phyloP scores from a whole-genome alignment of 495 filamentous ascomycete genomes.

The Daldinia decipiens region DNA sequence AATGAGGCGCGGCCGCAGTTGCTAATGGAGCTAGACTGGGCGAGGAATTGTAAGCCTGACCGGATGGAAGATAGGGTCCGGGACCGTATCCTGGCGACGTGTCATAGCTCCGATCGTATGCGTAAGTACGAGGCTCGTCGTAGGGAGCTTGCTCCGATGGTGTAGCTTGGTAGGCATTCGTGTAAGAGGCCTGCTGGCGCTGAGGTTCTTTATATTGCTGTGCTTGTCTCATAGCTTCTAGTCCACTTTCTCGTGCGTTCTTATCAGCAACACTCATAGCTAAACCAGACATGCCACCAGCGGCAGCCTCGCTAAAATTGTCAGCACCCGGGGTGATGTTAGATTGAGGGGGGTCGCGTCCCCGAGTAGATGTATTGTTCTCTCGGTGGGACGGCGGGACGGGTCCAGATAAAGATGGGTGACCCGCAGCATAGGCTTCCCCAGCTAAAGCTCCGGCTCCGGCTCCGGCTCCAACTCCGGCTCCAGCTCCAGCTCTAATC shows the following conservation, averaged over 20 bases:
- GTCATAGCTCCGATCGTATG: conserved; percentile 38
- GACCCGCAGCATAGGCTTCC: conserved; percentile 14
- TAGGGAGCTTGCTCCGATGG: conserved; percentile 43
- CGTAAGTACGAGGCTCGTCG: conserved; percentile 37
- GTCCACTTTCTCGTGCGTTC: conserved; percentile 75
- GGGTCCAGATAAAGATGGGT: conserved; percentile 43
- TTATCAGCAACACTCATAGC: conserved; percentile 78
- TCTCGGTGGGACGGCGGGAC: conserved; percentile 44
- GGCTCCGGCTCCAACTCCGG: neutral
- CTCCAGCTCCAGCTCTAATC: neutral
- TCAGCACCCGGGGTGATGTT: conserved; percentile 77
- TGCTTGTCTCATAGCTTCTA: conserved; percentile 69
- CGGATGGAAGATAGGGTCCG: conserved; percentile 24
- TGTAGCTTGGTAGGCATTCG: conserved; percentile 49
- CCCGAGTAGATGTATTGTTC: conserved; percentile 46
- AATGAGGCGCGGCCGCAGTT: conserved; percentile 14
- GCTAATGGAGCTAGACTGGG: conserved; percentile 27
- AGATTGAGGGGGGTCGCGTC: conserved; percentile 54
- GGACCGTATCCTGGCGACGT: conserved; percentile 28
- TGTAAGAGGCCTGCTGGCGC: conserved; percentile 27
- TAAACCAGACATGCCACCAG: conserved; percentile 80
- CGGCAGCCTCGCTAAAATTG: conserved; percentile 75
- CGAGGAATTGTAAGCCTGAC: conserved; percentile 29
- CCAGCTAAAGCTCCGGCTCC: conserved; percentile 15
- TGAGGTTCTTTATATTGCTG: conserved; percentile 51